Evolutionary conservation across 805 yeast species (phyloP).

Genomic region (Martiniozyma abietophila): DNA sequence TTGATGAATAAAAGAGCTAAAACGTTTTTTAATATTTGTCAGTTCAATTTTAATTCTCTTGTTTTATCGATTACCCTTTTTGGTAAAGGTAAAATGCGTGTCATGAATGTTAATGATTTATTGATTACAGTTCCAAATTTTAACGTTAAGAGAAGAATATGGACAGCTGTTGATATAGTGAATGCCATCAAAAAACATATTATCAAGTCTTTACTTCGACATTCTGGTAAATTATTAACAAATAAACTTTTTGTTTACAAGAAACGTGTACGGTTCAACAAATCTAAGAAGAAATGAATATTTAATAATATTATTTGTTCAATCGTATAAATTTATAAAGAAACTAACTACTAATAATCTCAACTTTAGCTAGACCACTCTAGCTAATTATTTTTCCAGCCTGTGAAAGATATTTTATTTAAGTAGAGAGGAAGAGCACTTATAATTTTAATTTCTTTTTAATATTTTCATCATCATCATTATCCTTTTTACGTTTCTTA

Average conservation of each 20-base stretch:
- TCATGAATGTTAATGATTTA: slow-evolving; percentile 73
- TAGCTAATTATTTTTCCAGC: too few relatives aligned
- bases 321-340: slow-evolving; percentile 1
- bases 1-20: slow-evolving; percentile 73
- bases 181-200: slow-evolving; percentile 52
- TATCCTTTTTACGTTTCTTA: slow-evolving; percentile 20
- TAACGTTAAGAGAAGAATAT: slow-evolving; percentile 48
- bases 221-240: slow-evolving; percentile 71
- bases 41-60: slow-evolving; percentile 42
- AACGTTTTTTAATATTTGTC: slow-evolving; percentile 57
- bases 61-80: slow-evolving; percentile 63
- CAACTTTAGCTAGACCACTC: not conserved
- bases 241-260: slow-evolving; percentile 43
- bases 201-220: slow-evolving; percentile 47
- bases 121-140: slow-evolving; percentile 56
- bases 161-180: slow-evolving; percentile 65
- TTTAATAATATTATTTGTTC: not conserved
- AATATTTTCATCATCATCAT: slow-evolving; percentile 1
- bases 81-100: slow-evolving; percentile 59
- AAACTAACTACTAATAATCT: not conserved
- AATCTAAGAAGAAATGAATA: not conserved
- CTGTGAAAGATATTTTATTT: too few relatives aligned
- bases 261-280: slow-evolving; percentile 10
- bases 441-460: slow-evolving; percentile 4
- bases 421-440: too few relatives aligned